Base-by-base conservation (phyloP, 1,139 yeast genomes). In the Taphrina pruni region DNA sequence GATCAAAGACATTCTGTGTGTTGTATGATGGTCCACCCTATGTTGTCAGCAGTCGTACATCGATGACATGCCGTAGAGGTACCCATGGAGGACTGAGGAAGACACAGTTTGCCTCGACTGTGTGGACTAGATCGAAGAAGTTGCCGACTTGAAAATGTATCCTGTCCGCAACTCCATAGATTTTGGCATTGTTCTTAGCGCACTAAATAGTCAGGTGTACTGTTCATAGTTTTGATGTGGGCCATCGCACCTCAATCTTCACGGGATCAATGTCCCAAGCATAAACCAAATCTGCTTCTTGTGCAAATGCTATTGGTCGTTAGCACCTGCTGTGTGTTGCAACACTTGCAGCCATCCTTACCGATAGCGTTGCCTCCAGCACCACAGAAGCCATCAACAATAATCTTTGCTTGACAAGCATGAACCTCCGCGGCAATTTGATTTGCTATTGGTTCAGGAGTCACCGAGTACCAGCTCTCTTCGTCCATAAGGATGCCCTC, bases 401-500 rank as follows among this genome's bases (percentile, higher is more conserved):
- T 78, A 0, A 77, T 75, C 1, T 55, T 76, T 9, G 66, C 56
- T 75, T 0, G 87, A 84, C 0, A 81, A 75, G 0, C 92, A 87
- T 52, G 80, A 77, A 81, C 79, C 55, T 77, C 83, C 64, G 82
- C 80, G 0, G 97, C 93, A 0, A 86, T 79, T 6, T 72, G 75
- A 36, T 80, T 78, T 0, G 97, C 96, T 5, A 90, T 79, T 1
- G 78, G 75, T 76, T 94, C 99, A 0, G 97, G 96, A 0, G 99
- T 94, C 4, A 92, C 97, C 70, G 96, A 88, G 77, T 83, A 94
- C 97, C 97, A 91, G 70, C 92, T 82, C 74, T 89, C 96, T 12
- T 86, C 81, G 1, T 89, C 88, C 81, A 95, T 81, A 73, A 83
- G 82, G 12, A 92, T 82, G 0, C 97, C 96, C 5, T 87, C 85